Conservation (phyloP, 169 alveolate genomes). For the Nephromyces sp. region DNA sequence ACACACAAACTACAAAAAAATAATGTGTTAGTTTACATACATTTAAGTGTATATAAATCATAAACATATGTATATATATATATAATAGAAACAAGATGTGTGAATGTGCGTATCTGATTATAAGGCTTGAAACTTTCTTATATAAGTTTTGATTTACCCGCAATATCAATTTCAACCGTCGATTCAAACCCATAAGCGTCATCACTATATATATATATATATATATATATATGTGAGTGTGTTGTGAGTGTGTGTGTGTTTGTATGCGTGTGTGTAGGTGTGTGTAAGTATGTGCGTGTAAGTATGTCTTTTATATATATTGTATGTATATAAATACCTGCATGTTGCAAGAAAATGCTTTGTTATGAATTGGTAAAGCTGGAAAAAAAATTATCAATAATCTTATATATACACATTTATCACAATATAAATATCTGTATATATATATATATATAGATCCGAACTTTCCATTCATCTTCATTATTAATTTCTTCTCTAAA, state of each 20-base stretch:
- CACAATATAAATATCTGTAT: not conserved
- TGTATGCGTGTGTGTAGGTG: not conserved
- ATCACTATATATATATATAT: slow-evolving; percentile 11
- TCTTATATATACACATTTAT: not conserved
- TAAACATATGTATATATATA: slow-evolving; percentile 2
- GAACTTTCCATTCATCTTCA: not conserved
- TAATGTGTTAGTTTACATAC: not conserved
- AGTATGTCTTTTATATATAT: not conserved
- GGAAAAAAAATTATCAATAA: not conserved
- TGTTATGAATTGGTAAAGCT: not conserved
- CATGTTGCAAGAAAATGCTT: not conserved
- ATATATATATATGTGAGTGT: not conserved
- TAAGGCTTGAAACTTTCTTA: slow-evolving; percentile 15
- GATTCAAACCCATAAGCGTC: slow-evolving; percentile 65
- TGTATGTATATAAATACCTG: not conserved
- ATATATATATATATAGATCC: not conserved
- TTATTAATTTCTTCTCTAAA: not conserved
- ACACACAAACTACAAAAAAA: not conserved
- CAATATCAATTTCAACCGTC: slow-evolving; percentile 46
- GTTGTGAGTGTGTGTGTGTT: not conserved
- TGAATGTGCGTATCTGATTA: not conserved
- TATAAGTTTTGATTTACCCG: slow-evolving; percentile 41
- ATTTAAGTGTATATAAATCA: not conserved
- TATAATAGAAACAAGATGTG: not conserved
- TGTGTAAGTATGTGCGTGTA: not conserved